These are phyloP conservation scores for Gracilaria caudata DNA, from an alignment of 23 red algal genomes.

Conservation along the genomic window DNA sequence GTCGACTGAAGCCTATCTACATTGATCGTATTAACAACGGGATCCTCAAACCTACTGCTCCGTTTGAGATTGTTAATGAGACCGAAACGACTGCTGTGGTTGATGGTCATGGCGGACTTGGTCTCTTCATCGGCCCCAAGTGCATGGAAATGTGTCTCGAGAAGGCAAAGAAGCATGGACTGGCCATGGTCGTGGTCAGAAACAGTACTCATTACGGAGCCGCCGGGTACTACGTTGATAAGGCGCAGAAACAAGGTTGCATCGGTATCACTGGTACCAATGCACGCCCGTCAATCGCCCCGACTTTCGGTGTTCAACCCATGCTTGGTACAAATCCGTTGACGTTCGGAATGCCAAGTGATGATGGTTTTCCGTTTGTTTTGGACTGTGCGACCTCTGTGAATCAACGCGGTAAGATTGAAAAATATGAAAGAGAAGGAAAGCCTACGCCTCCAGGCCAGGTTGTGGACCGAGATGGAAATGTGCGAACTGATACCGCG, in stretches of 20 bases:
- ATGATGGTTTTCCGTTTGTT: constrained; percentile 67
- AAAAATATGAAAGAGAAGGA: constrained; percentile 74
- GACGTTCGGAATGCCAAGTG: constrained; percentile 57
- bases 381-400: constrained; percentile 71
- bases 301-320: constrained; percentile 65
- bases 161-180: constrained; percentile 71
- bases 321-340: constrained; percentile 79
- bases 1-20: constrained; percentile 77
- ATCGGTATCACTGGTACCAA: constrained; percentile 77
- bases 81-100: constrained; percentile 68
- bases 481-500: constrained; percentile 65
- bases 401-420: constrained; percentile 81
- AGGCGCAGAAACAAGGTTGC: constrained; percentile 58
- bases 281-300: constrained; percentile 71
- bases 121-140: constrained; percentile 60
- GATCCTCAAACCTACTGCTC: constrained; percentile 76
- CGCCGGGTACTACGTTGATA: constrained; percentile 61
- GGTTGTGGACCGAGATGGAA: constrained; percentile 67
- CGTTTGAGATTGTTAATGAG: constrained; percentile 65
- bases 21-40: constrained; percentile 61
- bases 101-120: constrained; percentile 66
- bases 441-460: constrained; percentile 67
- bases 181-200: constrained; percentile 65
- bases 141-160: constrained; percentile 64
- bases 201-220: constrained; percentile 74